Conservation (phyloP, 148 eudicot genomes). For the Tetragonia tetragonoides region DNA sequence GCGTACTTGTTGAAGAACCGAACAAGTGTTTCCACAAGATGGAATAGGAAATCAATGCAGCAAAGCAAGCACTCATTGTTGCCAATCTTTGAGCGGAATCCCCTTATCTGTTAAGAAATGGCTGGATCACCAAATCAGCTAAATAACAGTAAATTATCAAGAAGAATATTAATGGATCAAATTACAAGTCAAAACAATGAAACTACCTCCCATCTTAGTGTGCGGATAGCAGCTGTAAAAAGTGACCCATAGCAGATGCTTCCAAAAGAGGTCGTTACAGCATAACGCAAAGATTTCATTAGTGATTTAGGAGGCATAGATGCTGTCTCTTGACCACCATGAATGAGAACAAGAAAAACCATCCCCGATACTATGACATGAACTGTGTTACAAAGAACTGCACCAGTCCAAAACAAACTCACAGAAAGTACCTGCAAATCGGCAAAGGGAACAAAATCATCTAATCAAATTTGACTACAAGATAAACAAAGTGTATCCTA, state of each 20-base stretch:
- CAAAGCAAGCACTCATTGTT: conserved; percentile 90
- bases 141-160: not conserved
- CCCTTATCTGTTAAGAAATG: conserved; percentile 64
- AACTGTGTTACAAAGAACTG: conserved; percentile 92
- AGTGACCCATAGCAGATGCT: conserved; percentile 98
- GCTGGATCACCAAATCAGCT: conserved; percentile 16
- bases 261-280: conserved; percentile 90
- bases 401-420: conserved; percentile 98
- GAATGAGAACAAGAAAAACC: conserved; percentile 92
- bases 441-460: conserved; percentile 17
- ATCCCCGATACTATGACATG: conserved; percentile 95
- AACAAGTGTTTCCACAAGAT: conserved; percentile 91
- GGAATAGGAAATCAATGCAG: conserved; percentile 90
- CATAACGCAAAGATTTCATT: conserved; percentile 70
- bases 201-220: conserved; percentile 87
- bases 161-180: not conserved
- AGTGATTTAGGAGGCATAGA: conserved; percentile 83
- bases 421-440: conserved; percentile 69
- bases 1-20: conserved; percentile 96
- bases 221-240: conserved; percentile 95
- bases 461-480: conserved; percentile 1
- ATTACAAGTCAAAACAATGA: not conserved
- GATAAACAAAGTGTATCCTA: not conserved
- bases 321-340: conserved; percentile 76
- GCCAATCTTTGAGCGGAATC: conserved; percentile 87